Conservation (phyloP, 192 early-diverging fungal genomes). For the Coemansia sp. region DNA sequence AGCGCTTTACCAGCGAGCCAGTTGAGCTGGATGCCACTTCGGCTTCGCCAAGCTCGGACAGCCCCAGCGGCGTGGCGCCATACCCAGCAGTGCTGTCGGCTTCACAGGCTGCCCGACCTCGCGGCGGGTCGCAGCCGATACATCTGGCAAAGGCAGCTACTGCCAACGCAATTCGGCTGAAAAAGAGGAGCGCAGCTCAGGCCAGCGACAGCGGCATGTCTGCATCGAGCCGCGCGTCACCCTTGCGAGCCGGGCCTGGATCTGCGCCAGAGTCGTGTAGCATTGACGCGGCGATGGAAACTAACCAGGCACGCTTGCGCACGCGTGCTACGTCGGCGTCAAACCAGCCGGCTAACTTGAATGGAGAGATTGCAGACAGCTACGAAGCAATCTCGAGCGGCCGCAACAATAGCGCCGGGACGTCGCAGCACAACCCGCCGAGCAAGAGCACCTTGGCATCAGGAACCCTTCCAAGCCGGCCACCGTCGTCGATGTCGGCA, state of each 20-base stretch:
- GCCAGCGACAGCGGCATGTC: not conserved
- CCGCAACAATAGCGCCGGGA: slow-evolving; percentile 3
- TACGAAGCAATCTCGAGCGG: not conserved
- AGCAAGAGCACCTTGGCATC: slow-evolving; percentile 8
- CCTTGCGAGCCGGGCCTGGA: slow-evolving; percentile 15
- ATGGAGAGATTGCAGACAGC: slow-evolving; percentile 4
- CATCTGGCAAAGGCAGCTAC: slow-evolving; percentile 48
- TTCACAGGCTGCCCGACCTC: slow-evolving; percentile 23
- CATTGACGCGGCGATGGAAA: slow-evolving; percentile 27
- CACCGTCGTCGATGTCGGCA: slow-evolving; percentile 41
- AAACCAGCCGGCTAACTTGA: slow-evolving; percentile 14
- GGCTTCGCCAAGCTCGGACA: slow-evolving; percentile 4
- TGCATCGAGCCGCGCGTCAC: not conserved
- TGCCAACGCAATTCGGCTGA: slow-evolving; percentile 47
- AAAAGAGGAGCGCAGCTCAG: slow-evolving; percentile 17
- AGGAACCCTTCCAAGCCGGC: slow-evolving; percentile 19
- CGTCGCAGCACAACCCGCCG: slow-evolving; percentile 6
- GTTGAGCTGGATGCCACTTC: not conserved
- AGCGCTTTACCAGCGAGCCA: not conserved
- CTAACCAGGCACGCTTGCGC: slow-evolving; percentile 15
- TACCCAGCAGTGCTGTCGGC: slow-evolving; percentile 6
- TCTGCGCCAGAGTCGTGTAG: slow-evolving; percentile 40
- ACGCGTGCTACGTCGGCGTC: slow-evolving; percentile 39
- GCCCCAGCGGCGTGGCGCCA: not conserved
- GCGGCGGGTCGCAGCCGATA: slow-evolving; percentile 42